These are phyloP conservation scores for Hysterium pulicare DNA, from an alignment of 2,329 filamentous ascomycete species.

Conservation along the genomic window DNA sequence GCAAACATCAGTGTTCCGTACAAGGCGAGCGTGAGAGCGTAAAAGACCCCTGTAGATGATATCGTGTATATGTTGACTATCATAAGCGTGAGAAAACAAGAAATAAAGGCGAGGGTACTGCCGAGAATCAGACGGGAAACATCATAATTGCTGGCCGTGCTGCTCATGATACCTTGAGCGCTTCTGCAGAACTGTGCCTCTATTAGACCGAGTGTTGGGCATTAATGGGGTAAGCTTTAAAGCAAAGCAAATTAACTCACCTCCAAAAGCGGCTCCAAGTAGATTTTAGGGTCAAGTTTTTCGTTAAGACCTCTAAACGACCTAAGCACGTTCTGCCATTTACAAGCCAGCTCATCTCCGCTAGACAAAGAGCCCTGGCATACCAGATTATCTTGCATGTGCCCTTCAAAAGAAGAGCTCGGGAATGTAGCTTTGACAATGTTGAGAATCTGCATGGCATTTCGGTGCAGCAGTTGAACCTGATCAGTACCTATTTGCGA, in stretches of 20 bases:
- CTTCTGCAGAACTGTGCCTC: slow-evolving; percentile 58
- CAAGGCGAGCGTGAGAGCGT: slow-evolving; percentile 32
- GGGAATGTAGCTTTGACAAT: slow-evolving; percentile 74
- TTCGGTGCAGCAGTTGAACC: slow-evolving; percentile 68
- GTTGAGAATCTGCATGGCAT: slow-evolving; percentile 74
- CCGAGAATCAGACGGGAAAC: slow-evolving; percentile 58
- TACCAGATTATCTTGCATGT: slow-evolving; percentile 8
- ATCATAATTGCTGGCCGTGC: slow-evolving; percentile 90
- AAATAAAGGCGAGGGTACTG: slow-evolving; percentile 42
- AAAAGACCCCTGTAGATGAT: slow-evolving; percentile 47
- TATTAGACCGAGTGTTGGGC: too few relatives aligned
- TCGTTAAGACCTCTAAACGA: slow-evolving; percentile 4
- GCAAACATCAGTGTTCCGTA: slow-evolving; percentile 96
- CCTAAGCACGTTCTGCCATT: slow-evolving; percentile 54
- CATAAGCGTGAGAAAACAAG: slow-evolving; percentile 38
- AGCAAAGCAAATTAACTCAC: slow-evolving; percentile 27
- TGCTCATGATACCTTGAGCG: slow-evolving; percentile 78
- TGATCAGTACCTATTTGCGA: slow-evolving; percentile 47
- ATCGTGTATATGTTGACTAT: slow-evolving; percentile 43
- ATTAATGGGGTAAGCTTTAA: too few relatives aligned
- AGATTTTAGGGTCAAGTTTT: slow-evolving; percentile 8
- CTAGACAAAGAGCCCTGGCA: slow-evolving; percentile 16
- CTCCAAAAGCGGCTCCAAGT: slow-evolving; percentile 39
- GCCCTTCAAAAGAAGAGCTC: slow-evolving; percentile 47
- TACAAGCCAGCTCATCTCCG: slow-evolving; percentile 57